Percentiles rank a stretch among this genome's conserved stretches.
These are phyloP conservation scores for Erysiphe neolycopersici DNA, from an alignment of 2,329 filamentous ascomycete genomes.

Conservation along the genomic window DNA sequence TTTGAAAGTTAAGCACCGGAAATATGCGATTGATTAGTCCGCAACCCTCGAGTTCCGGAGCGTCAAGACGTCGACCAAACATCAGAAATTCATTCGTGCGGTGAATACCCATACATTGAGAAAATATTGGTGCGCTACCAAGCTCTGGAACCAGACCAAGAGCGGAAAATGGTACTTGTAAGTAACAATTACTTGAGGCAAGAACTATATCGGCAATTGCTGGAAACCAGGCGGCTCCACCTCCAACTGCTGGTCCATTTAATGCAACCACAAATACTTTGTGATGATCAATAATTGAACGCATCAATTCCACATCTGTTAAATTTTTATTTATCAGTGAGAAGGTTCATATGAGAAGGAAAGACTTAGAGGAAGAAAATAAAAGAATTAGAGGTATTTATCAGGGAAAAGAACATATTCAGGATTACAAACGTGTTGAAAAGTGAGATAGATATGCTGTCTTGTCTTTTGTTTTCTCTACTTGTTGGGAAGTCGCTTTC, in stretches of 20 bases:
- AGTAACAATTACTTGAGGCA: constrained; percentile 18
- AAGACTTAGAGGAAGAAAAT: neutral
- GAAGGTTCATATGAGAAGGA: neutral
- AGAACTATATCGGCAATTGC: constrained; percentile 23
- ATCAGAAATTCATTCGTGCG: constrained; percentile 25
- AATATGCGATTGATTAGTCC: constrained; percentile 22
- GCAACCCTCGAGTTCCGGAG: constrained; percentile 17
- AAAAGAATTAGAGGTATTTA: neutral
- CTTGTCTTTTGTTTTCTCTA: constrained; percentile 9
- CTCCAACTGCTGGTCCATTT: constrained; percentile 23
- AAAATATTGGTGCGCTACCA: constrained; percentile 19
- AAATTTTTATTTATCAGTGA: neutral
- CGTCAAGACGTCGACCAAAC: constrained; percentile 20
- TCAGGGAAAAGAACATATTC: neutral
- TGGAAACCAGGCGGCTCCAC: constrained; percentile 23
- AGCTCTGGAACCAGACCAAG: constrained; percentile 23
- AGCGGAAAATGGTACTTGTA: constrained; percentile 22
- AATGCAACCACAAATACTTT: constrained; percentile 24
- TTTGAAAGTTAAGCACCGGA: constrained; percentile 16
- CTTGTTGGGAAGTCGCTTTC: constrained; percentile 1
- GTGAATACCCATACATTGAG: constrained; percentile 22
- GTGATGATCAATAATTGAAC: constrained; percentile 21
- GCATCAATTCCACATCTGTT: constrained; percentile 15
- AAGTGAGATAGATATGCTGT: constrained; percentile 7
- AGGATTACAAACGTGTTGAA: constrained; percentile 3